A percentile compares a stretch with the other conserved stretches of the same genome.
phyloP scores from a whole-genome alignment of 352 stramenopile species.

The Phytophthora palmivora region DNA sequence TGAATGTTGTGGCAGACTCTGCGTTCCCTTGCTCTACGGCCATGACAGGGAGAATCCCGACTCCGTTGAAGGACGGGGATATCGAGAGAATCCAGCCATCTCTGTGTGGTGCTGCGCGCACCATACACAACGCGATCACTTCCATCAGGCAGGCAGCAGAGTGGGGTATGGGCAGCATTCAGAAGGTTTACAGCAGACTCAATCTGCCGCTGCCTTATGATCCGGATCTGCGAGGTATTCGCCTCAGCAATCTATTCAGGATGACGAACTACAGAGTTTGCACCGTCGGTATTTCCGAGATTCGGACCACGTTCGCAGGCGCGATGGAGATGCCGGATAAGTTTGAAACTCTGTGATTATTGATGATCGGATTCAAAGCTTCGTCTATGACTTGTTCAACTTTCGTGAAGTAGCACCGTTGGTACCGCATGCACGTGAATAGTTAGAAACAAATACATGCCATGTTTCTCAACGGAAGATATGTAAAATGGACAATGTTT shows the following conservation, averaged over 20 bases:
- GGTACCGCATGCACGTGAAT: too few species aligned
- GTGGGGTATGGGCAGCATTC: conserved; percentile 10
- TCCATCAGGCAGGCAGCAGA: not conserved
- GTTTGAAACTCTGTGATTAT: too few species aligned
- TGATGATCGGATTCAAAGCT: too few species aligned
- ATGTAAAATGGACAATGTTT: too few species aligned
- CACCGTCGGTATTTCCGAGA: conserved; percentile 15
- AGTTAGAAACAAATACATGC: too few species aligned
- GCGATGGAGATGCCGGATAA: conserved; percentile 3
- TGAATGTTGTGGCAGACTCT: conserved; percentile 6
- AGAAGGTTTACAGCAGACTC: conserved; percentile 9
- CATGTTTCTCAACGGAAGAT: too few species aligned
- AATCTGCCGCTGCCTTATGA: conserved; percentile 1
- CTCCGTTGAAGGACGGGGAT: conserved; percentile 1
- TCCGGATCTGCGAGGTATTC: not conserved
- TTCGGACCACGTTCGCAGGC: not conserved
- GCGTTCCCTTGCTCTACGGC: conserved; percentile 1
- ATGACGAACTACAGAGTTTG: conserved; percentile 14
- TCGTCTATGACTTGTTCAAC: too few species aligned
- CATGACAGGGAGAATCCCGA: not conserved
- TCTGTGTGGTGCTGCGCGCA: not conserved
- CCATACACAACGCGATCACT: conserved; percentile 6
- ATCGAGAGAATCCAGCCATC: not conserved
- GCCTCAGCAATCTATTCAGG: conserved; percentile 5
- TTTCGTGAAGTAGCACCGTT: too few species aligned